phyloP scores from a whole-genome alignment of 2,329 filamentous ascomycete species.

The Phialophora tarda region DNA sequence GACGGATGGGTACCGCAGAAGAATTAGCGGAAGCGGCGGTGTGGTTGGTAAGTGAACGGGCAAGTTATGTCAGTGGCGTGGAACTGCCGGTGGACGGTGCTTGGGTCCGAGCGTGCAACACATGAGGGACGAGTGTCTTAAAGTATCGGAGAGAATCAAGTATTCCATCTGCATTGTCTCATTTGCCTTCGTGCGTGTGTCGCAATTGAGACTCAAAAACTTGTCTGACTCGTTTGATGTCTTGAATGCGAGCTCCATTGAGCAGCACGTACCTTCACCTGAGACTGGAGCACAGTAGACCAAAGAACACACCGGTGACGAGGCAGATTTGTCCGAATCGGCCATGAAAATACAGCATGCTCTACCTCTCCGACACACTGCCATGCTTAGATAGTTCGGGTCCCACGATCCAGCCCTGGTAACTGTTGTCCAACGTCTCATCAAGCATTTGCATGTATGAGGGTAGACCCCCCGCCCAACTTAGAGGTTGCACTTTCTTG shows the following conservation, averaged over 20 bases:
- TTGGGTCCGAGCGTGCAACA: slow-evolving; percentile 29
- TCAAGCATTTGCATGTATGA: slow-evolving; percentile 34
- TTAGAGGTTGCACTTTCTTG: slow-evolving; percentile 53
- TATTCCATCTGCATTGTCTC: neutral
- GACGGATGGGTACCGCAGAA: slow-evolving; percentile 41
- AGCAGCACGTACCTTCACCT: neutral
- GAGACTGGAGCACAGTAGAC: neutral
- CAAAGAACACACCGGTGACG: neutral
- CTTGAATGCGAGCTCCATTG: neutral
- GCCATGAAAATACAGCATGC: slow-evolving; percentile 1
- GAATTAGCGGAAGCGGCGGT: slow-evolving; percentile 44
- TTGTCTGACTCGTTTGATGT: neutral
- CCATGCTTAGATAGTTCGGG: slow-evolving; percentile 3
- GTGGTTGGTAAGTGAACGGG: slow-evolving; percentile 41
- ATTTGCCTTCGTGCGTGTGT: too few relatives aligned
- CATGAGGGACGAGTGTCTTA: slow-evolving; percentile 16
- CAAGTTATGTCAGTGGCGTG: slow-evolving; percentile 43
- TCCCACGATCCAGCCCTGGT: slow-evolving; percentile 26
- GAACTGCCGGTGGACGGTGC: slow-evolving; percentile 40
- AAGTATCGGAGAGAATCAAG: neutral
- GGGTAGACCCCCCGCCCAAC: slow-evolving; percentile 46
- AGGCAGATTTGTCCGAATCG: too few relatives aligned
- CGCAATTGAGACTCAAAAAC: neutral
- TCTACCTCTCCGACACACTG: neutral
- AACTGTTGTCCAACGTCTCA: slow-evolving; percentile 27